Evolutionary conservation across 2,329 filamentous ascomycete genomes (phyloP).

Genomic region (Clarireedia homoeocarpa): DNA sequence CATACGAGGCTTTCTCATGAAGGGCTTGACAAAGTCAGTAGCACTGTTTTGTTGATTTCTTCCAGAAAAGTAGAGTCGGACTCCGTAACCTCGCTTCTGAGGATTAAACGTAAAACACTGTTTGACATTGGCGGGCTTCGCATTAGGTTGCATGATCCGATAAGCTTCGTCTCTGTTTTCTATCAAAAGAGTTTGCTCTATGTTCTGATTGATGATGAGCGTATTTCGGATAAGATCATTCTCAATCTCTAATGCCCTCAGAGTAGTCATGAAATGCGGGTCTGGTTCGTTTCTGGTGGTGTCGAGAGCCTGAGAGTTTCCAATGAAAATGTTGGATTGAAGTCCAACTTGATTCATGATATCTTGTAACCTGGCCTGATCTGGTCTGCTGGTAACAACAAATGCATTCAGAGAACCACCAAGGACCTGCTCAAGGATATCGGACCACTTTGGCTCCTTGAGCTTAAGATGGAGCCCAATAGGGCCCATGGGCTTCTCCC

Average conservation of each 20-base stretch:
- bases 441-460: conserved; percentile 72
- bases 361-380: conserved; percentile 59
- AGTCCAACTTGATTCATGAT: conserved; percentile 54
- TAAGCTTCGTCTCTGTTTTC: conserved; percentile 58
- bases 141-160: conserved; percentile 56
- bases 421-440: conserved; percentile 70
- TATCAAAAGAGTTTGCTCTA: conserved; percentile 81
- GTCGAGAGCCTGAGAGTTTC: conserved; percentile 46
- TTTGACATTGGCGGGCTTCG: conserved; percentile 57
- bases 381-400: conserved; percentile 68
- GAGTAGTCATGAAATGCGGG: conserved; percentile 62
- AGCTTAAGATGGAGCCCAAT: conserved; percentile 73
- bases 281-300: conserved; percentile 67
- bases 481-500: conserved; percentile 70
- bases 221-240: conserved; percentile 70
- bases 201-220: conserved; percentile 71
- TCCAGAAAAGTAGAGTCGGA: conserved; percentile 46
- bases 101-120: conserved; percentile 65
- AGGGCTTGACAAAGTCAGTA: conserved; percentile 38
- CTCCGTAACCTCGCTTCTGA: conserved; percentile 48
- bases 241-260: conserved; percentile 76
- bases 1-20: conserved; percentile 54
- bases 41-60: conserved; percentile 34
- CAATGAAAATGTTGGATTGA: conserved; percentile 52
- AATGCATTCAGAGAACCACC: conserved; percentile 68